Conservation (phyloP, 2,329 filamentous ascomycete genomes). For the Apiospora phragmitis region DNA sequence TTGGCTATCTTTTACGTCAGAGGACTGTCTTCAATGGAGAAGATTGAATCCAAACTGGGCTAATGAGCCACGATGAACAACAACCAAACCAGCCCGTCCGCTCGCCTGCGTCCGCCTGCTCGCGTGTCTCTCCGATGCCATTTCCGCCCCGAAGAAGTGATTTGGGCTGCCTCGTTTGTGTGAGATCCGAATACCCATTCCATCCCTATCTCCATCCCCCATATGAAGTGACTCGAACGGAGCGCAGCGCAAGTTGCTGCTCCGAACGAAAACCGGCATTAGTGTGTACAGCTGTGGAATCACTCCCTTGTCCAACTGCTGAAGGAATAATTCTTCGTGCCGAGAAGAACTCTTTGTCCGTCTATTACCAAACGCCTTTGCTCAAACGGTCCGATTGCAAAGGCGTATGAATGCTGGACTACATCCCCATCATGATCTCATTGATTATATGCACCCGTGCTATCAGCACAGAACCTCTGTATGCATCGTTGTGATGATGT, state of each 20-base stretch:
- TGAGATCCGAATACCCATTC: not conserved
- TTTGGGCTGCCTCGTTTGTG: not conserved
- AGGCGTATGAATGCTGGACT: constrained; percentile 65
- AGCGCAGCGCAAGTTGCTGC: constrained; percentile 8
- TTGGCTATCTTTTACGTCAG: constrained; percentile 28
- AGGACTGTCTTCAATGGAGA: constrained; percentile 30
- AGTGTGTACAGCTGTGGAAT: constrained; percentile 52
- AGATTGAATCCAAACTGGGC: constrained; percentile 29
- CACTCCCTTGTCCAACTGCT: constrained; percentile 43
- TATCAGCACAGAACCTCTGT: not conserved
- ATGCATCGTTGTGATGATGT: not conserved
- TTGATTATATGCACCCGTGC: not conserved
- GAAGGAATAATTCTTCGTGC: constrained; percentile 51
- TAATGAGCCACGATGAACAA: constrained; percentile 30
- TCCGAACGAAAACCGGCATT: constrained; percentile 37
- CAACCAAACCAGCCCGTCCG: constrained; percentile 18
- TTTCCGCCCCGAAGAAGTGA: not conserved
- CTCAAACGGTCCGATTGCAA: constrained; percentile 34
- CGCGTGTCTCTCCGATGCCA: not conserved
- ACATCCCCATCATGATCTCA: constrained; percentile 39
- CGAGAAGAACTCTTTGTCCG: constrained; percentile 42
- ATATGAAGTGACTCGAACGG: not conserved
- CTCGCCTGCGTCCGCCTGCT: not conserved
- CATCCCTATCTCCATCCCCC: not conserved
- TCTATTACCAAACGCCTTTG: constrained; percentile 68